A percentile compares a stretch with the other conserved stretches of the same genome.
phyloP scores from a whole-genome alignment of 208 protist species.

The Acanthamoeba royreba region DNA sequence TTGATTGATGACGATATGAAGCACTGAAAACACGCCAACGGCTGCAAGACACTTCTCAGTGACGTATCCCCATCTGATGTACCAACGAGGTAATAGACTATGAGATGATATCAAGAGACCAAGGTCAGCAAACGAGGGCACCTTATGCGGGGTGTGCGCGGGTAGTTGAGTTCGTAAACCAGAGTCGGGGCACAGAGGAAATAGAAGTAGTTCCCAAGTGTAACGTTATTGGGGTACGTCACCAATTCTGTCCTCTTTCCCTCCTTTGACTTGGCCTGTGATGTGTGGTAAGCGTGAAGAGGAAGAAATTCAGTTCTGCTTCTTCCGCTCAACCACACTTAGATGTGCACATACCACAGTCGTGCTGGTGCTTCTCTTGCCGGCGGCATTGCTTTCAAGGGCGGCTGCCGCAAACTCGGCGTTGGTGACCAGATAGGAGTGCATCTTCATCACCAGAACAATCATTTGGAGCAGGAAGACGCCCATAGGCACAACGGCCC shows the following conservation, averaged over 20 bases:
- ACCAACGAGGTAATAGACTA: background rate
- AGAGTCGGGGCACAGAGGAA: constrained; percentile 77
- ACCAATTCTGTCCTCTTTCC: background rate
- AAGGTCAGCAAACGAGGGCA: background rate
- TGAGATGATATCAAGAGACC: background rate
- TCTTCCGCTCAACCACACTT: background rate
- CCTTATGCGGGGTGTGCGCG: constrained; percentile 64
- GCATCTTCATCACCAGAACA: constrained; percentile 45
- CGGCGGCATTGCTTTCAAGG: background rate
- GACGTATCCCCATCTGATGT: constrained; percentile 17
- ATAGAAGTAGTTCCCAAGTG: constrained; percentile 67
- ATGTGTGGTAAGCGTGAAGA: too few species aligned
- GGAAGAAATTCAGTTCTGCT: too few species aligned
- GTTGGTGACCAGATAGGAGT: constrained; percentile 49
- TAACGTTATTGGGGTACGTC: constrained; percentile 68
- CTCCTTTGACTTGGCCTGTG: background rate
- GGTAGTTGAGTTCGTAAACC: constrained; percentile 77
- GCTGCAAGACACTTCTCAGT: constrained; percentile 21
- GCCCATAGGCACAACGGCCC: constrained; percentile 22
- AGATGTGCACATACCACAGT: too few species aligned
- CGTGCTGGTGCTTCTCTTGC: background rate
- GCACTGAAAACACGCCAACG: constrained; percentile 33
- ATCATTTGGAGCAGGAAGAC: constrained; percentile 36
- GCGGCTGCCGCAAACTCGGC: background rate
- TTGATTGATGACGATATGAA: constrained; percentile 36